Base-by-base conservation (phyloP, 129 eudicot genomes). In the Helianthus tuberosus region DNA sequence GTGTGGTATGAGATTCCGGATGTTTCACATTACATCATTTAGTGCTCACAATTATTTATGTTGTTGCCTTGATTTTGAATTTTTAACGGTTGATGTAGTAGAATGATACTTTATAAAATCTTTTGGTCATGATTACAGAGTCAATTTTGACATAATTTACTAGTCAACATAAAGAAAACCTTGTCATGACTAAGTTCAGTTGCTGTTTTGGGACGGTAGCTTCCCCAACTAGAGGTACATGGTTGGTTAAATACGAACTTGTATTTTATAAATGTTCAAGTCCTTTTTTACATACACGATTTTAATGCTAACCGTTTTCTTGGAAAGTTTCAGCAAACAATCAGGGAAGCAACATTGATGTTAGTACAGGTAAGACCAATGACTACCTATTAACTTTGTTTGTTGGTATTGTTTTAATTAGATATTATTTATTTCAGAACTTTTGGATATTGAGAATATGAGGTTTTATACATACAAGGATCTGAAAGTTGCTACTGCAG, bases 381-480 rank as follows among this genome's bases (percentile, higher is more conserved):
- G 59, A 46, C 48, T 11, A 73, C 8, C 8, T 62, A 32, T 14
- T n/a, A 62, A 61, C 35, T n/a, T 63, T 14, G 43, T 39, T 39
- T 39, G 15, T 63, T 12, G 44, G 44, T 12, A 60, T 27, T 29
- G 66, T 60, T 60, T 66, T 74, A 14, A 73, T 23, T 10, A 16
- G 53, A 11, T 85, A 39, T 58, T 23, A 68, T 23, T 29, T 72
- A 14, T 72, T 83, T 75, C 87, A 90, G 96, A 87, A 84, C 83
- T 89, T 78, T 80, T 88, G 70, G 74, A 74, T 64, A 71, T 78
- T 61, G 80, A 80, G 58, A 84, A 89, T 61, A 71, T 84, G 57
- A 87, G 79, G 71, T 47, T 84, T 11, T 92, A 85, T 74, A 58
- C 83, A 12, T 93, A 80, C 87, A 80, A 73, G 75, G 96, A 93